Evolutionary conservation across 306 rosid species (phyloP).

Genomic region (Acacia acuminata): DNA sequence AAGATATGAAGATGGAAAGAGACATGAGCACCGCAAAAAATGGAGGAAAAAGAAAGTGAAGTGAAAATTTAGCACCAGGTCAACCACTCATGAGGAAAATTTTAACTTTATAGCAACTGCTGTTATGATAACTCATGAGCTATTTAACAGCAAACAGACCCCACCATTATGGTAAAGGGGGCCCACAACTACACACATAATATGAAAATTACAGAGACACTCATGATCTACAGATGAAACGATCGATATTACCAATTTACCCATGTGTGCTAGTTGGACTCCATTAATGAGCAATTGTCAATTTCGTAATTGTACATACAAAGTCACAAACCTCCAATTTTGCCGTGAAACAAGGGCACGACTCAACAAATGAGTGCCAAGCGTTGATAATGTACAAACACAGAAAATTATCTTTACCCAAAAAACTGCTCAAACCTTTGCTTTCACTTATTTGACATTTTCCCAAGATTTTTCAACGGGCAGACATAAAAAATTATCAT

Average conservation of each 20-base stretch:
- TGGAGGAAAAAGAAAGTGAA: constrained; percentile 22
- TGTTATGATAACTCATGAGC: constrained; percentile 39
- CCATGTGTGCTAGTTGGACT: neutral
- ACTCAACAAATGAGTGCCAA: constrained; percentile 17
- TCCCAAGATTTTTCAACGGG: constrained; percentile 20
- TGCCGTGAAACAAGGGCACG: constrained; percentile 74
- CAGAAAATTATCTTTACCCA: constrained; percentile 7
- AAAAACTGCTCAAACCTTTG: constrained; percentile 34
- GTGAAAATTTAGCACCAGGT: constrained; percentile 19
- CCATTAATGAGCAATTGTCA: constrained; percentile 20
- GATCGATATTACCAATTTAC: neutral
- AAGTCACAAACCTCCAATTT: constrained; percentile 45
- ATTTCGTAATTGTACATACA: constrained; percentile 28
- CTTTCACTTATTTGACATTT: constrained; percentile 29
- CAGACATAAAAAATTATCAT: constrained; percentile 10
- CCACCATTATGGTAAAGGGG: constrained; percentile 45
- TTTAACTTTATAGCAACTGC: constrained; percentile 37
- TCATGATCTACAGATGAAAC: constrained; percentile 25
- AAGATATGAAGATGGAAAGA: neutral
- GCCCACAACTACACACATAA: constrained; percentile 38
- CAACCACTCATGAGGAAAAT: constrained; percentile 23
- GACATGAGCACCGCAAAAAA: constrained; percentile 6
- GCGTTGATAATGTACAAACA: constrained; percentile 39
- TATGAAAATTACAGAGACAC: constrained; percentile 35
- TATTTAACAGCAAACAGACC: constrained; percentile 31